These are phyloP conservation scores for Neurospora tetraspora DNA, from an alignment of 495 filamentous ascomycete species.

Conservation along the genomic window DNA sequence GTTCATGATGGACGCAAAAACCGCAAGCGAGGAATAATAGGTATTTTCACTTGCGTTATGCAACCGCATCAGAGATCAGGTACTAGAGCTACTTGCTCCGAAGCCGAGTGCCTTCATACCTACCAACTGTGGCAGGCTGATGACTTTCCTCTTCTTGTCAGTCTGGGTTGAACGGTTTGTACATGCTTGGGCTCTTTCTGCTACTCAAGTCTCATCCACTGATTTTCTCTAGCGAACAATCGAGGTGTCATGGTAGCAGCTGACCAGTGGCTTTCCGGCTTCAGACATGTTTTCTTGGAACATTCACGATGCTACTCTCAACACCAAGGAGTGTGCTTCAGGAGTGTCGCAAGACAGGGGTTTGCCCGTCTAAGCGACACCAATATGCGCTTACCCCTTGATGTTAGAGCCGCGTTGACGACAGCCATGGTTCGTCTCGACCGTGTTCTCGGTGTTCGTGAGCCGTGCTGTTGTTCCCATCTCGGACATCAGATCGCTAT, in stretches of 20 bases:
- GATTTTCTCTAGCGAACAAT: background rate
- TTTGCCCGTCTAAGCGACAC: conserved; percentile 8
- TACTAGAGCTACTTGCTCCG: background rate
- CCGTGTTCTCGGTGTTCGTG: conserved; percentile 1
- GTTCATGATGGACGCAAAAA: background rate
- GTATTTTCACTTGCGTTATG: too few relatives aligned
- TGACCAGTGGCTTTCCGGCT: background rate
- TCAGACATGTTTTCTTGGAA: background rate
- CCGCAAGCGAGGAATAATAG: background rate
- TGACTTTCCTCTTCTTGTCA: too few relatives aligned
- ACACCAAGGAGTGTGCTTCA: conserved; percentile 27
- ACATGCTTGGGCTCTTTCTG: background rate
- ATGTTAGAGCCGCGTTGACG: background rate
- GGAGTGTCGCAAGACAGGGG: conserved; percentile 41
- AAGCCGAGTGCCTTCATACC: too few relatives aligned
- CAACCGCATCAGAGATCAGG: background rate
- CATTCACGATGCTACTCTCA: background rate
- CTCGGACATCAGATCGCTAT: background rate
- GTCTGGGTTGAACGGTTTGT: background rate
- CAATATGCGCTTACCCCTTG: background rate
- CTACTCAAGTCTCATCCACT: background rate
- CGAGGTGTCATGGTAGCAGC: background rate
- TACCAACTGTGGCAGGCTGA: too few relatives aligned
- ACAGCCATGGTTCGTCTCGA: background rate
- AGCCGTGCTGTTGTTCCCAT: background rate